phyloP scores from a whole-genome alignment of 768 basidiomycete genomes.

The Hortiboletus flavorubellus region DNA sequence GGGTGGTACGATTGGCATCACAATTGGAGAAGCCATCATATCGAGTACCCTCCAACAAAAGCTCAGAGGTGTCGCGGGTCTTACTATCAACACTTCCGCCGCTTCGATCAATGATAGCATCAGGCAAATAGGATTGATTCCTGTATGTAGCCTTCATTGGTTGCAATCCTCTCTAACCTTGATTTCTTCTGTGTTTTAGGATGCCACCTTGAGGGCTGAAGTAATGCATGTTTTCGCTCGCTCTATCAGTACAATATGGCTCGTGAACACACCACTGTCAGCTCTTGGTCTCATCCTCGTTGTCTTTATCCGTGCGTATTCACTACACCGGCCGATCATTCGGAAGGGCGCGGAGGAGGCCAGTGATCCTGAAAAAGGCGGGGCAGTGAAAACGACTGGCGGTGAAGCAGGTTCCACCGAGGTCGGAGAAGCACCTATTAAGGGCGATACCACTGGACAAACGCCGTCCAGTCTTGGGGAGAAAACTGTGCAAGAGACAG shows the following conservation, averaged over 20 bases:
- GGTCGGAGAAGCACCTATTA: neutral
- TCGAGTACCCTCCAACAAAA: constrained; percentile 42
- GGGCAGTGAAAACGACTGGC: neutral
- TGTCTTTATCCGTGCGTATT: constrained; percentile 35
- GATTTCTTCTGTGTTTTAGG: constrained; percentile 19
- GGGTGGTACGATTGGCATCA: constrained; percentile 73
- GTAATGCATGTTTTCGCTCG: constrained; percentile 37
- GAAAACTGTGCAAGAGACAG: neutral
- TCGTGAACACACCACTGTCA: constrained; percentile 34
- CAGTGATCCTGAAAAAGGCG: constrained; percentile 33
- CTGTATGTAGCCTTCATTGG: constrained; percentile 17
- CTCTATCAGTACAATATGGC: constrained; percentile 39
- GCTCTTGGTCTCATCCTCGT: constrained; percentile 31
- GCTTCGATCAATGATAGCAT: constrained; percentile 47
- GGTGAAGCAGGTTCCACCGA: neutral
- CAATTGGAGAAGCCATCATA: constrained; percentile 70
- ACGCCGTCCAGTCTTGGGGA: neutral
- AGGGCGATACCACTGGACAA: constrained; percentile 1
- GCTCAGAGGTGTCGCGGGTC: constrained; percentile 15
- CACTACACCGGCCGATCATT: constrained; percentile 30
- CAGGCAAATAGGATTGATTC: constrained; percentile 36
- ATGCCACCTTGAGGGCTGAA: constrained; percentile 26
- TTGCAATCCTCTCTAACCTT: constrained; percentile 2
- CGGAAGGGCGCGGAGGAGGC: constrained; percentile 6
- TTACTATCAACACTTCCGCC: constrained; percentile 39